phyloP scores from a whole-genome alignment of 1,284 basidiomycete species.

The Naganishia cerealis region DNA sequence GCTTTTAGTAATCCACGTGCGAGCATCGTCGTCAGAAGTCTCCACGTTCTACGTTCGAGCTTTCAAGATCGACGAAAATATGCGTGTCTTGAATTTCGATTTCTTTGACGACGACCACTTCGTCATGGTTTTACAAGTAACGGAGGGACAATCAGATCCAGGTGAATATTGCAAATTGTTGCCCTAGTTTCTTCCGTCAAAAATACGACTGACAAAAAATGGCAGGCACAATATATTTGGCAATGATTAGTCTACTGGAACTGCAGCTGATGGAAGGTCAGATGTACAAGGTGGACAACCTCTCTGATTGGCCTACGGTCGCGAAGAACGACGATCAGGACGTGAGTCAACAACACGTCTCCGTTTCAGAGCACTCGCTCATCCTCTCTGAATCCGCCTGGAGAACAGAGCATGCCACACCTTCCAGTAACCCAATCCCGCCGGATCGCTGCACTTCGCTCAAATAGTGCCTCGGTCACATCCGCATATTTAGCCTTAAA shows the following conservation, averaged over 20 bases:
- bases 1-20: not conserved
- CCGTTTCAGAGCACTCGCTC: not conserved
- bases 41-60: not conserved
- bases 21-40: not conserved
- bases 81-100: not conserved
- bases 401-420: not conserved
- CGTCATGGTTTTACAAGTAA: not conserved
- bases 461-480: not conserved
- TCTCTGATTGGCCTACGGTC: not conserved
- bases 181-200: not conserved
- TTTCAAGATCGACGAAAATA: not conserved
- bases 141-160: slow-evolving; percentile 1
- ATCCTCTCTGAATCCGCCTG: no score
- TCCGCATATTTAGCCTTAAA: slow-evolving; percentile 15
- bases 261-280: slow-evolving; percentile 13
- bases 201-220: no score
- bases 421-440: slow-evolving; percentile 17
- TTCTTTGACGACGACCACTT: slow-evolving; percentile 20
- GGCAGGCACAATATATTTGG: not conserved
- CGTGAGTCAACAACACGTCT: not conserved
- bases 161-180: not conserved
- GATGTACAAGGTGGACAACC: not conserved
- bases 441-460: slow-evolving; percentile 3
- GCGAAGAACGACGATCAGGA: not conserved
- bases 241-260: not conserved